A percentile compares a stretch with the other conserved stretches of the same genome.
Evolutionary conservation across 768 basidiomycete genomes (phyloP).

Genomic region (Tremella mesenterica): DNA sequence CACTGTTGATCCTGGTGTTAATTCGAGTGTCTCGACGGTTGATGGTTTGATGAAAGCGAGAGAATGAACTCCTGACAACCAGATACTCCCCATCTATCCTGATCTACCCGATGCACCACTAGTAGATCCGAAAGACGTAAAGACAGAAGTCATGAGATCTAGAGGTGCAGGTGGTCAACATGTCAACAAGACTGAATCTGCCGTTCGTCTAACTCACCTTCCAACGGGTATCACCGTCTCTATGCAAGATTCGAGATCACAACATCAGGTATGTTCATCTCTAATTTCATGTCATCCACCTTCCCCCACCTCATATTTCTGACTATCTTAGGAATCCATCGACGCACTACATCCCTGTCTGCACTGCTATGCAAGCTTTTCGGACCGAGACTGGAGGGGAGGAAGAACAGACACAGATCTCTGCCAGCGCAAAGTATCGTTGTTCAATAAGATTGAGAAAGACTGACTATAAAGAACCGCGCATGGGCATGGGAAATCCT

Average conservation of each 20-base stretch:
- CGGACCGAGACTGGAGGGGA: too few relatives aligned
- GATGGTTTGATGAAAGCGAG: background rate
- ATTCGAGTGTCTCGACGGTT: background rate
- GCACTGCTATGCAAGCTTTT: too few relatives aligned
- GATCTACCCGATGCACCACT: slow-evolving; percentile 61
- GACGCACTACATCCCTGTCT: too few relatives aligned
- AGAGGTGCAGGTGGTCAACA: slow-evolving; percentile 98
- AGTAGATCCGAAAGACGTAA: slow-evolving; percentile 69
- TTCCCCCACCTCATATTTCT: background rate
- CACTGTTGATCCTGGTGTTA: background rate
- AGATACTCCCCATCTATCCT: slow-evolving; percentile 71
- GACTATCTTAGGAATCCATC: too few relatives aligned
- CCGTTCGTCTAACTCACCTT: slow-evolving; percentile 83
- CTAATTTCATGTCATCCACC: background rate
- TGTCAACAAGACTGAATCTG: slow-evolving; percentile 97
- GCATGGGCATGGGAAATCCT: slow-evolving; percentile 89
- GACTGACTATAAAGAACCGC: slow-evolving; percentile 58
- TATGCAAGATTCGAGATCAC: slow-evolving; percentile 95
- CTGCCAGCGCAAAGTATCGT: too few relatives aligned
- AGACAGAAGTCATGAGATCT: slow-evolving; percentile 87
- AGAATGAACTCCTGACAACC: background rate
- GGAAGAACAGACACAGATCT: too few relatives aligned
- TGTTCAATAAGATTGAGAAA: too few relatives aligned
- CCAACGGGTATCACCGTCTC: slow-evolving; percentile 91
- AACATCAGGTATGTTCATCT: slow-evolving; percentile 65